phyloP scores from a whole-genome alignment of 148 eudicot genomes.

The Linanthus parryae region DNA sequence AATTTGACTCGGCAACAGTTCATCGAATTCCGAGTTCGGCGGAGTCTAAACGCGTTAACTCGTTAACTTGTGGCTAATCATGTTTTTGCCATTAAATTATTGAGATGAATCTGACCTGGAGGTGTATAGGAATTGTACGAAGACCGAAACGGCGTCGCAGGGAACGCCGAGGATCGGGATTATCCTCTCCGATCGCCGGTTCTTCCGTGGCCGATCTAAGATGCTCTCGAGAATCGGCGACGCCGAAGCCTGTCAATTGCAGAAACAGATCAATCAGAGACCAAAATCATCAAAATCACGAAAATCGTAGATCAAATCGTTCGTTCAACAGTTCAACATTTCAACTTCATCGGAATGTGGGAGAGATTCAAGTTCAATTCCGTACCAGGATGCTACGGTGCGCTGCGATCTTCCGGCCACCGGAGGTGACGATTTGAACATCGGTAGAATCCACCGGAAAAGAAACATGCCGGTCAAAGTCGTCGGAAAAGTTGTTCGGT shows the following conservation, averaged over 20 bases:
- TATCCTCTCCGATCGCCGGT: constrained; percentile 38
- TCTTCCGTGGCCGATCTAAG: constrained; percentile 39
- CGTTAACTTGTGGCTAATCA: too few relatives aligned
- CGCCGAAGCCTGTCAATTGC: constrained; percentile 49
- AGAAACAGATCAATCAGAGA: too few relatives aligned
- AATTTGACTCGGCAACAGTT: neutral
- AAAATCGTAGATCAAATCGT: too few relatives aligned
- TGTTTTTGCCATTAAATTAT: neutral
- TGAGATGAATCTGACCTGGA: constrained; percentile 32
- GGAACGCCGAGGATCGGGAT: constrained; percentile 74
- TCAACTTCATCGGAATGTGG: too few relatives aligned
- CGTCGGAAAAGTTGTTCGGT: constrained; percentile 18
- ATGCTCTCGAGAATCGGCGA: constrained; percentile 71
- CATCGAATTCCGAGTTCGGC: neutral
- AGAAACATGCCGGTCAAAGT: neutral
- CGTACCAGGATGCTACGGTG: constrained; percentile 67
- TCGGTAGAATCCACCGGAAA: constrained; percentile 32
- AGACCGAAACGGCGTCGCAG: constrained; percentile 61
- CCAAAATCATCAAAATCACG: too few relatives aligned
- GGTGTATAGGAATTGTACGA: constrained; percentile 53
- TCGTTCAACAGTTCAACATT: too few relatives aligned
- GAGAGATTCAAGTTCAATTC: too few relatives aligned
- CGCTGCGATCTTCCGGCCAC: constrained; percentile 51
- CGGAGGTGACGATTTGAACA: constrained; percentile 49
- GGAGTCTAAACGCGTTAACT: neutral